Evolutionary conservation across 352 stramenopile species (phyloP).

Genomic region (Phytophthora idaei): DNA sequence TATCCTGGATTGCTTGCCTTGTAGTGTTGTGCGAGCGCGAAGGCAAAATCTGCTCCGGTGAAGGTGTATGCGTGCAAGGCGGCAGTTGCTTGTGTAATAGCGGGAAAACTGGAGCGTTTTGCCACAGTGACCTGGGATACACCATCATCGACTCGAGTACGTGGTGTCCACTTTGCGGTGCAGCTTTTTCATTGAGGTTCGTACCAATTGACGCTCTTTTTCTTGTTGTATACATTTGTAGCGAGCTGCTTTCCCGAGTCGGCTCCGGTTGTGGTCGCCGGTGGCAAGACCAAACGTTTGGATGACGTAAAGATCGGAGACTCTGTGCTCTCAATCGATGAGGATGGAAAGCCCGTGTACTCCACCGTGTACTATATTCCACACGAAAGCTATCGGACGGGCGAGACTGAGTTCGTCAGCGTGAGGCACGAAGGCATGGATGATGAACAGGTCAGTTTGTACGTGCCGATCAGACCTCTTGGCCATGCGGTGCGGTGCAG

Average conservation of each 20-base stretch:
- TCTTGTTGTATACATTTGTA: slow-evolving; percentile 24
- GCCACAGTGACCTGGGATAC: slow-evolving; percentile 54
- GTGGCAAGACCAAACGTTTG: slow-evolving; percentile 31
- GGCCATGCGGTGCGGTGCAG: slow-evolving; percentile 17
- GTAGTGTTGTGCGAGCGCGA: slow-evolving; percentile 79
- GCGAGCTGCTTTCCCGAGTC: slow-evolving; percentile 67
- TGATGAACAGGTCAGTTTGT: slow-evolving; percentile 20
- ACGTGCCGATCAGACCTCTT: slow-evolving; percentile 31
- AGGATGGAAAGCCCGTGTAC: slow-evolving; percentile 38
- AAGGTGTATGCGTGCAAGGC: slow-evolving; percentile 67
- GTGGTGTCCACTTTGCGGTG: not conserved
- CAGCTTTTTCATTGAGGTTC: slow-evolving; percentile 2
- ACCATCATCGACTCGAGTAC: slow-evolving; percentile 54
- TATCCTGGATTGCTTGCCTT: slow-evolving; percentile 12
- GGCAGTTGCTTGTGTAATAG: slow-evolving; percentile 71
- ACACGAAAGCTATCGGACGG: slow-evolving; percentile 39
- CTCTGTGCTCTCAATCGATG: slow-evolving; percentile 57
- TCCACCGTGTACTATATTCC: slow-evolving; percentile 74
- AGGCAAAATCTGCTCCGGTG: slow-evolving; percentile 67
- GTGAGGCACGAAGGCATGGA: slow-evolving; percentile 42
- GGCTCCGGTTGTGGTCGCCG: slow-evolving; percentile 39
- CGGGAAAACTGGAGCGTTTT: slow-evolving; percentile 63
- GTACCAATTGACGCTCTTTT: slow-evolving; percentile 8
- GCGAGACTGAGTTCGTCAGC: slow-evolving; percentile 34
- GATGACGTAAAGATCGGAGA: slow-evolving; percentile 50